phyloP scores from a whole-genome alignment of 2,329 filamentous ascomycete species.

The Alternaria sp. region DNA sequence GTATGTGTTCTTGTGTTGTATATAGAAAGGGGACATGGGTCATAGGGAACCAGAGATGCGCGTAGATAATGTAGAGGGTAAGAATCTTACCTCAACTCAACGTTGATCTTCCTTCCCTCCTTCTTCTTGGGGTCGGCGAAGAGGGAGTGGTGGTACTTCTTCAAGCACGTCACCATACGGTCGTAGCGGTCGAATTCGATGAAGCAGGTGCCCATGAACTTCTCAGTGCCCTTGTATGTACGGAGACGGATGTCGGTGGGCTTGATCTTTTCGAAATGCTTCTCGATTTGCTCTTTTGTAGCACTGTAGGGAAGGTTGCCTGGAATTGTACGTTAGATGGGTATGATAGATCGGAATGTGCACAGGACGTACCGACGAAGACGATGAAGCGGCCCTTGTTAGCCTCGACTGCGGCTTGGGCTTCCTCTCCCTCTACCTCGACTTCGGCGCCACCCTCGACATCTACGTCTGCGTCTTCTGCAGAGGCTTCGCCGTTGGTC shows the following conservation, averaged over 20 bases:
- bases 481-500: slow-evolving; percentile 18
- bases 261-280: slow-evolving; percentile 79
- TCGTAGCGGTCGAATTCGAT: slow-evolving; percentile 87
- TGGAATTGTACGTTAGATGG: slow-evolving; percentile 35
- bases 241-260: slow-evolving; percentile 69
- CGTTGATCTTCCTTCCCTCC: slow-evolving; percentile 78
- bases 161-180: slow-evolving; percentile 90
- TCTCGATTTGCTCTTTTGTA: slow-evolving; percentile 69
- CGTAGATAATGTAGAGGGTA: rapidly evolving
- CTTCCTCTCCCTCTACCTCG: slow-evolving; percentile 24
- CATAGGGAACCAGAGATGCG: background rate
- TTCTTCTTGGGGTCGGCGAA: slow-evolving; percentile 68
- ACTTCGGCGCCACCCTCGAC: slow-evolving; percentile 22
- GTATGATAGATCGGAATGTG: background rate
- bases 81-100: slow-evolving; percentile 75
- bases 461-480: slow-evolving; percentile 23
- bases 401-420: slow-evolving; percentile 10
- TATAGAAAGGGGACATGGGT: too few relatives aligned
- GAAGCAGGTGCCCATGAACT: slow-evolving; percentile 56
- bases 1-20: slow-evolving; percentile 6
- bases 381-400: slow-evolving; percentile 71
- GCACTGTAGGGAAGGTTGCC: slow-evolving; percentile 90
- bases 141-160: slow-evolving; percentile 84
- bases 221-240: slow-evolving; percentile 47
- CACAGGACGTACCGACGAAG: slow-evolving; percentile 67